These are phyloP conservation scores for Entomortierella lignicola DNA, from an alignment of 192 early-diverging fungal species.

Conservation along the genomic window DNA sequence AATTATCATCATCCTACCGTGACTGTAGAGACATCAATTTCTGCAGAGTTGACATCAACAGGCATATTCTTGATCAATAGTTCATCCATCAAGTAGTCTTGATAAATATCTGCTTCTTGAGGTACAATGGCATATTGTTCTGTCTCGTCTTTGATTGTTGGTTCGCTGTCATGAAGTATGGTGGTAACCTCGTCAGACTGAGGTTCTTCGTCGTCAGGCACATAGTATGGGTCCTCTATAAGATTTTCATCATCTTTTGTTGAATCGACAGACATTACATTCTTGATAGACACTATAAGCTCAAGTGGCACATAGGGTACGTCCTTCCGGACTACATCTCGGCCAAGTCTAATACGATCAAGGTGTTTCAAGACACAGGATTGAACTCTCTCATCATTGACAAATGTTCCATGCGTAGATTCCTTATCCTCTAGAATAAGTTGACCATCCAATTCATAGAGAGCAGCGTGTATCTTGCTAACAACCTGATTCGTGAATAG, in stretches of 20 bases:
- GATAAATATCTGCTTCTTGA: too few relatives aligned
- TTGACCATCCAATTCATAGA: constrained; percentile 22
- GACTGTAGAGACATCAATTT: too few relatives aligned
- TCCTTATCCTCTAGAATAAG: constrained; percentile 23
- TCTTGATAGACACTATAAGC: constrained; percentile 21
- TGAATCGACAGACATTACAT: too few relatives aligned
- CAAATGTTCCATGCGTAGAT: constrained; percentile 40
- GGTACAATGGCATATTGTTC: too few relatives aligned
- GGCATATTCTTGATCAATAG: too few relatives aligned
- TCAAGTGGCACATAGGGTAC: constrained; percentile 18
- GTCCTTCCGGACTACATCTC: constrained; percentile 25
- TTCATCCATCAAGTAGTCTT: too few relatives aligned
- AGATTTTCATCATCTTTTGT: neutral
- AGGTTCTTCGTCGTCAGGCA: too few relatives aligned
- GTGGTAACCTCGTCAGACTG: neutral
- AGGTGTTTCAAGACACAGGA: constrained; percentile 1
- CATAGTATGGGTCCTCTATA: neutral
- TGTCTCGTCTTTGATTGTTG: too few relatives aligned
- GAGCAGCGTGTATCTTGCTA: constrained; percentile 27
- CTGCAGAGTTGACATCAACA: too few relatives aligned
- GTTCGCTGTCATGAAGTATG: neutral
- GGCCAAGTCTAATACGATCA: constrained; percentile 20
- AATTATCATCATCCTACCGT: too few relatives aligned
- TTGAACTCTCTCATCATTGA: constrained; percentile 16
- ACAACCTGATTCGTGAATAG: constrained; percentile 37